These are phyloP conservation scores for Fistulinella staudtii DNA, from an alignment of 1,284 basidiomycete species.

Conservation along the genomic window DNA sequence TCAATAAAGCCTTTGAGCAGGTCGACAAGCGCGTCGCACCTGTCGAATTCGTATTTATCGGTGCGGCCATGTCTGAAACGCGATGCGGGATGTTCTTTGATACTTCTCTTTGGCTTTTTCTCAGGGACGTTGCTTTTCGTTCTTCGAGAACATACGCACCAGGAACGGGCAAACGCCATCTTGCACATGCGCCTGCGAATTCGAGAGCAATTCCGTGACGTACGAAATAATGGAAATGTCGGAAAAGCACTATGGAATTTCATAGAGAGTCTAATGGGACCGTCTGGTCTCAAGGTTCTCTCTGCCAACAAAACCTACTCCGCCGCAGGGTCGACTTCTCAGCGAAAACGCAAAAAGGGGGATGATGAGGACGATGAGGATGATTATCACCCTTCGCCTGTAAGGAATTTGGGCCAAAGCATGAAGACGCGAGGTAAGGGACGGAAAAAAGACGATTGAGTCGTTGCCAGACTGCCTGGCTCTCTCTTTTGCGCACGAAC, in stretches of 20 bases:
- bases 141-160: slow-evolving; percentile 37
- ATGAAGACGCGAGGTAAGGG: slow-evolving; percentile 38
- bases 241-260: slow-evolving; percentile 54
- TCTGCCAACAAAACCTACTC: slow-evolving; percentile 8
- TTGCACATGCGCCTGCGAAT: slow-evolving; percentile 50
- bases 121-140: slow-evolving; percentile 57
- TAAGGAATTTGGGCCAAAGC: slow-evolving; percentile 33
- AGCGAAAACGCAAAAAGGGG: slow-evolving; percentile 32
- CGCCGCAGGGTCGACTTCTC: slow-evolving; percentile 14
- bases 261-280: slow-evolving; percentile 42
- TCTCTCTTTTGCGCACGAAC: not conserved
- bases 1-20: slow-evolving; percentile 45
- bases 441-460: slow-evolving; percentile 15
- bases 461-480: no score
- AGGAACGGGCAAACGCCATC: slow-evolving; percentile 50
- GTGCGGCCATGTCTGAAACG: slow-evolving; percentile 35
- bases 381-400: slow-evolving; percentile 45
- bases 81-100: no score
- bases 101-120: not conserved
- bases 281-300: slow-evolving; percentile 28
- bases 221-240: slow-evolving; percentile 55
- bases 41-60: slow-evolving; percentile 72
- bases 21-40: slow-evolving; percentile 62
- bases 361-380: slow-evolving; percentile 35
- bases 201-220: slow-evolving; percentile 50